Base-by-base conservation (phyloP, 352 stramenopile species). In the Globisporangium nunn region DNA sequence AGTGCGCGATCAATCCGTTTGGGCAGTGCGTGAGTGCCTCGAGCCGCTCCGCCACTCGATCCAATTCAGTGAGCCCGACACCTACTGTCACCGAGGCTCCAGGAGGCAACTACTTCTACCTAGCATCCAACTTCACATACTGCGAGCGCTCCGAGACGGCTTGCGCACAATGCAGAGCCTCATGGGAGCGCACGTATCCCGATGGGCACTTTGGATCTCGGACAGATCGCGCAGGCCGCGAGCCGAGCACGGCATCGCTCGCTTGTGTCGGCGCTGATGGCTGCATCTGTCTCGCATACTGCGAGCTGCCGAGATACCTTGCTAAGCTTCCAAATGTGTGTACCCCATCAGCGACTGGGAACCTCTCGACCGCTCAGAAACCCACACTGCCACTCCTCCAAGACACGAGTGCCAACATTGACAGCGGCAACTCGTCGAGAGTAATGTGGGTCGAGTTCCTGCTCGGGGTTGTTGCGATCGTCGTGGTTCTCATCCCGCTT, bases 401-500 rank as follows among this genome's bases (percentile, higher is more conserved):
- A 5, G 14, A 18, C 40, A 46, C 40, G 40, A 46, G 6, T 15
- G 12, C 40, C 40, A 15, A 46, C 40, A 5, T 5, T 46, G 40
- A 15, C 1, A 46, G 40, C 11, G n/a, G 40, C 40, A 18, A 46
- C 6, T 11, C 15, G 40, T 23, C 40, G 15, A 17, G 12, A 17
- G 40, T 46, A 18, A 46, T 46, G 40, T 46, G 40, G 40, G 40
- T 46, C 40, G 40, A 46, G 40, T 46, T 46, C 40, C 40, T 46
- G 11, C 40, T 46, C 40, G 40, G 40, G n/a, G 6, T 46, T 15
- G 40, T 46, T 18, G 40, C 40, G 6, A 15, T 46, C 11, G 40
- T 46, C 40, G 14, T 46, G 14, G 40, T 46, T 46, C 40, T 46
- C 40, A 15, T 46, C n/a, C 40, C 40, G 8, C 40, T 46, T 5